Conservation (phyloP, 2,329 filamentous ascomycete genomes). For the Claviceps sp. region DNA sequence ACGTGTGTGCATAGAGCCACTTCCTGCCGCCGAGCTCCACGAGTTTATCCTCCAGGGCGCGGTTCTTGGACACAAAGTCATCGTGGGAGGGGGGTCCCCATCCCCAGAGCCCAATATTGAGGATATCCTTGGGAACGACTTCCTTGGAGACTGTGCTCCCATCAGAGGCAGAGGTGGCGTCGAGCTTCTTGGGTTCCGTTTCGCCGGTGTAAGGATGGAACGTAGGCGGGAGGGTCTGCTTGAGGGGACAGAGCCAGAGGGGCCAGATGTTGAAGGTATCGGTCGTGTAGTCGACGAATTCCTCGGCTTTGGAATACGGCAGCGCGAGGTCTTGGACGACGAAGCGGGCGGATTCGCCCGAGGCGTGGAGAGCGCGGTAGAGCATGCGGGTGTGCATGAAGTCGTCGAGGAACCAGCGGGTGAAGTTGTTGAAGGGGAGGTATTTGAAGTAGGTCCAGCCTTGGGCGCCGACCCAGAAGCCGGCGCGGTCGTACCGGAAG, state of each 20-base stretch:
- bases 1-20: conserved; percentile 79
- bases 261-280: conserved; percentile 42
- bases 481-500: conserved; percentile 63
- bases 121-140: conserved; percentile 25
- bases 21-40: conserved; percentile 62
- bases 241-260: conserved; percentile 45
- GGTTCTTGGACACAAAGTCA: conserved; percentile 57
- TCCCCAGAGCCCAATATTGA: conserved; percentile 68
- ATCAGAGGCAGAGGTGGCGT: not conserved
- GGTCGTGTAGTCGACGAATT: conserved; percentile 43
- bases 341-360: conserved; percentile 49
- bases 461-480: conserved; percentile 58
- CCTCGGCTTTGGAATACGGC: conserved; percentile 36
- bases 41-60: conserved; percentile 56
- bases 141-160: not conserved
- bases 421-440: conserved; percentile 51
- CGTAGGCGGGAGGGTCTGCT: conserved; percentile 33
- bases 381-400: conserved; percentile 63
- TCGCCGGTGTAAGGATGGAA: conserved; percentile 41
- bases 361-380: conserved; percentile 57
- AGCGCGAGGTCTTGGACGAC: conserved; percentile 56
- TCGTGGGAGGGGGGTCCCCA: conserved; percentile 45
- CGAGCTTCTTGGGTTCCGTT: conserved; percentile 10
- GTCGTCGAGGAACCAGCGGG: conserved; percentile 57
- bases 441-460: conserved; percentile 54